Conservation (phyloP, 495 filamentous ascomycete genomes). For the Penicillium angulare region DNA sequence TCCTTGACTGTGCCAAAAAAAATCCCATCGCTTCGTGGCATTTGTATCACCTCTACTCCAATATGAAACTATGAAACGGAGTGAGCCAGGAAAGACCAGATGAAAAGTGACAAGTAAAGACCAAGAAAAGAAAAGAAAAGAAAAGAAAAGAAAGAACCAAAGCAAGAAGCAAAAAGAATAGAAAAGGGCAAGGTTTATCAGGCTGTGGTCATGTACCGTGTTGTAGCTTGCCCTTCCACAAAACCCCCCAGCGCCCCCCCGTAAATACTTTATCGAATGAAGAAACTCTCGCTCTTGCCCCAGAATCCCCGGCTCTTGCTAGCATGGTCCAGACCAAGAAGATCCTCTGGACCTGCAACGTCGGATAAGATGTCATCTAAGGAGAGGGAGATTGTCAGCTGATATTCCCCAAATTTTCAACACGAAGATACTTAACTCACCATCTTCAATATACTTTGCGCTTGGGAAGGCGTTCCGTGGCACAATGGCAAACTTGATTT, state of each 20-base stretch:
- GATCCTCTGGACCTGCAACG: constrained; percentile 68
- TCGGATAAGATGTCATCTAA: constrained; percentile 84
- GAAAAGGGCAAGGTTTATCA: constrained; percentile 9
- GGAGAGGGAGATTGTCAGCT: constrained; percentile 16
- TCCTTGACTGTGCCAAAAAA: constrained; percentile 2
- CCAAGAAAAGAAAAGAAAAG: constrained; percentile 1
- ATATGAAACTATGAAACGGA: constrained; percentile 7
- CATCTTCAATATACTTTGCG: constrained; percentile 82
- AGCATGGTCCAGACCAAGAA: constrained; percentile 85
- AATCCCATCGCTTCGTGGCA: constrained; percentile 8
- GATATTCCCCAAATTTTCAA: background rate
- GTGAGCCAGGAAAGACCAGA: background rate
- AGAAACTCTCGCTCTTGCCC: constrained; percentile 61
- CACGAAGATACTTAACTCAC: constrained; percentile 48
- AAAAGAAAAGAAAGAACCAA: constrained; percentile 5
- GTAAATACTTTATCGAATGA: constrained; percentile 54
- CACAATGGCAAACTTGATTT: constrained; percentile 92
- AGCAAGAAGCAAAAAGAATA: background rate
- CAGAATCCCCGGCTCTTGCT: constrained; percentile 66
- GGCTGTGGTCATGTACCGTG: constrained; percentile 26
- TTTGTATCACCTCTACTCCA: constrained; percentile 22
- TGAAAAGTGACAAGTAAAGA: constrained; percentile 3
- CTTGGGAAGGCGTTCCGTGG: constrained; percentile 66
- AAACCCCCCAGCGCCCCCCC: constrained; percentile 19
- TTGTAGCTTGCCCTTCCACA: constrained; percentile 22